phyloP scores from a whole-genome alignment of 73 alveolate genomes.

The Diophrys sp. region DNA sequence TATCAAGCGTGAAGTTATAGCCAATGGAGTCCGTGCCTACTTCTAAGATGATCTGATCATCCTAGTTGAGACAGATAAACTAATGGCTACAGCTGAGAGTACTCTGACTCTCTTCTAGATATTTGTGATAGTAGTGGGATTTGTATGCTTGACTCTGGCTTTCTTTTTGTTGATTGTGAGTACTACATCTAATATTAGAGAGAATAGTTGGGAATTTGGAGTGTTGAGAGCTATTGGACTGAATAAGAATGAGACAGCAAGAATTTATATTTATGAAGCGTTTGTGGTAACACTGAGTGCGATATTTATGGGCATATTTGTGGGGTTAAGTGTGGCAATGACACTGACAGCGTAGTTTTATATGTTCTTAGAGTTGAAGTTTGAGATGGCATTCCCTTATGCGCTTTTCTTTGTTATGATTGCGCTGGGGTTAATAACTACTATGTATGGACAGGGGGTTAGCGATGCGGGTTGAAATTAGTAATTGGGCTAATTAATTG shows the following conservation, averaged over 20 bases:
- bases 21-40: slow-evolving; percentile 79
- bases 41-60: slow-evolving; percentile 70
- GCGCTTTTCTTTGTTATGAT: slow-evolving; percentile 70
- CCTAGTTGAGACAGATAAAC: slow-evolving; percentile 59
- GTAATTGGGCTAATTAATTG: too few species aligned
- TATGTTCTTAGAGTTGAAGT: slow-evolving; percentile 90
- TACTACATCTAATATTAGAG: slow-evolving; percentile 90
- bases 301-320: slow-evolving; percentile 81
- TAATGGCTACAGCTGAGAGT: slow-evolving; percentile 66
- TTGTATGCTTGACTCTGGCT: slow-evolving; percentile 81
- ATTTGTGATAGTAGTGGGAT: slow-evolving; percentile 81
- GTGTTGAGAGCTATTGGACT: slow-evolving; percentile 94
- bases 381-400: slow-evolving; percentile 87
- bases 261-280: slow-evolving; percentile 93
- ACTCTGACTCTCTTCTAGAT: slow-evolving; percentile 69
- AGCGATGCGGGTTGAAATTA: too few species aligned
- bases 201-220: slow-evolving; percentile 95
- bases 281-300: slow-evolving; percentile 80
- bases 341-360: slow-evolving; percentile 87
- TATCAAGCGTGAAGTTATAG: slow-evolving; percentile 56
- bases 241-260: slow-evolving; percentile 70
- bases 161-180: slow-evolving; percentile 90
- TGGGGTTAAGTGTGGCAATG: slow-evolving; percentile 88
- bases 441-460: too few species aligned
- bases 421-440: slow-evolving; percentile 71